Base-by-base conservation (phyloP, 495 filamentous ascomycete genomes). In the Talaromyces stipitatus region DNA sequence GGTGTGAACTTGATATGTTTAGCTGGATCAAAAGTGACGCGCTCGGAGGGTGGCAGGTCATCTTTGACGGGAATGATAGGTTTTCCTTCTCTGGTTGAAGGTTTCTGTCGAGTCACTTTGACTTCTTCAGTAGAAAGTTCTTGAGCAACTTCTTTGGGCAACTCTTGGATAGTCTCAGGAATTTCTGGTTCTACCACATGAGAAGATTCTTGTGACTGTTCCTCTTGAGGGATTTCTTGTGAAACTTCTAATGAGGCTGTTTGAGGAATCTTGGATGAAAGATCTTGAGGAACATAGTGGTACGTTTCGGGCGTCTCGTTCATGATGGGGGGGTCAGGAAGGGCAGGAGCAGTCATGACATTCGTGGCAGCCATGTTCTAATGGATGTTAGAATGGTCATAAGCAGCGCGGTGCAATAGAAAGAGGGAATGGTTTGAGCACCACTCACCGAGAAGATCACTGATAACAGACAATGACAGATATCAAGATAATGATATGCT, bases 1-100 rank as follows among this genome's bases (percentile, higher is more conserved):
- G 76, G 66, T 46, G 67, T 72, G 65, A 82, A 84, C 16, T 70
- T 63, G 33, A 88, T 64, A 64, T 88, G 84, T 63, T 79, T 77
- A 26, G 66, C 60, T 12, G 83, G 78, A 66, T 81, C 67, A 61
- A 83, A 83, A n/a, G 54, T 18, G 30, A 64, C 55, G n/a, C 58
- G 52, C n/a, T 56, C 56, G 2, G 41, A 27, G 18, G 32, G n/a
- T 16, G 41, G 23, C 24, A 32, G 10, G 41, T 32, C 23, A 28
- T 51, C 53, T 16, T 53, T 24, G 41, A 55, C 50, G 7, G 59
- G 50, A 50, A 62, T 59, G 28, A 56, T 43, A 56, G 56, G 56
- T 16, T 57, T 58, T n/a, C 46, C 46, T 41, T 33, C n/a, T 3
- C 22, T 23, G 2, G 23, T 16, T 41, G 51, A 26, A 14, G 27